Percentiles rank a stretch among this genome's conserved stretches.
These are phyloP conservation scores for Metarhizium sp. DNA, from an alignment of 2,329 filamentous ascomycete genomes.

Conservation along the genomic window DNA sequence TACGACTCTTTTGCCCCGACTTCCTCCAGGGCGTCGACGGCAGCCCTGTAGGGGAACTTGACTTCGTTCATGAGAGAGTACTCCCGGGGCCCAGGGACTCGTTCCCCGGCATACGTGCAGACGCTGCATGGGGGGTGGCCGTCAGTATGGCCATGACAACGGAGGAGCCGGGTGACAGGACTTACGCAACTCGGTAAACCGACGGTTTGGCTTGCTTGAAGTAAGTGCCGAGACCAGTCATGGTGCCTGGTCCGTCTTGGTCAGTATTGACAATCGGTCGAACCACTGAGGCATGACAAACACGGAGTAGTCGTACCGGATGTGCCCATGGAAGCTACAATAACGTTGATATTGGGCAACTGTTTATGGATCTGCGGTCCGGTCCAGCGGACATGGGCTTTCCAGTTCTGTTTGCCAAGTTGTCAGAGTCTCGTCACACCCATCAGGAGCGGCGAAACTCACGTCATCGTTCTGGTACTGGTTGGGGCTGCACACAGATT, in stretches of 20 bases:
- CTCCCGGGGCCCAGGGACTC: constrained; percentile 47
- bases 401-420: constrained; percentile 33
- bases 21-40: constrained; percentile 45
- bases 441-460: constrained; percentile 1
- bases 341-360: constrained; percentile 43
- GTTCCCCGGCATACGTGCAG: constrained; percentile 46
- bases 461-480: constrained; percentile 26
- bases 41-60: constrained; percentile 46
- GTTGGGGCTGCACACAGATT: constrained; percentile 19
- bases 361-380: constrained; percentile 49
- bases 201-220: constrained; percentile 42
- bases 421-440: background rate
- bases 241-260: constrained; percentile 22
- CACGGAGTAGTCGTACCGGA: constrained; percentile 10
- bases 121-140: constrained; percentile 28
- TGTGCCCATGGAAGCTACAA: constrained; percentile 48
- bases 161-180: background rate
- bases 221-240: constrained; percentile 40
- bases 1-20: constrained; percentile 46
- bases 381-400: constrained; percentile 48
- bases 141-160: background rate
- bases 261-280: background rate
- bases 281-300: background rate
- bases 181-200: constrained; percentile 27
- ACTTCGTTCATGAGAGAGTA: constrained; percentile 39